Conservation (phyloP, 23 red algal species). For the Gracilaria gracilis region DNA sequence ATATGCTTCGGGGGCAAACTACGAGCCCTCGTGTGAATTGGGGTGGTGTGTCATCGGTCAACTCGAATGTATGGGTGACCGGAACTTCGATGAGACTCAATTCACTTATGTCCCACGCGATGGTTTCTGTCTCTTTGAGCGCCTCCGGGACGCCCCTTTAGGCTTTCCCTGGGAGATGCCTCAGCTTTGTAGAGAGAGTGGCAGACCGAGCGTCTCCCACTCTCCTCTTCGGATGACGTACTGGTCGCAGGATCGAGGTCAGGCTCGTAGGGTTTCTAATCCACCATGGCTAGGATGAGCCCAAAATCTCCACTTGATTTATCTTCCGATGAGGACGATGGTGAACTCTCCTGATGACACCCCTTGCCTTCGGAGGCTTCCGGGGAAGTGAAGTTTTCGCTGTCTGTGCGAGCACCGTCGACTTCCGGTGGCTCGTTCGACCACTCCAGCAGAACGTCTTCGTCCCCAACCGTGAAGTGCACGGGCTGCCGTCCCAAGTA, state of each 20-base stretch:
- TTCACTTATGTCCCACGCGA: neutral
- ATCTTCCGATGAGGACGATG: neutral
- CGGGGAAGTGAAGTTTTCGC: constrained; percentile 35
- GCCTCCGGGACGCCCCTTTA: neutral
- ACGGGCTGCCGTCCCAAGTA: constrained; percentile 14
- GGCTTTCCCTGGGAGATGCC: neutral
- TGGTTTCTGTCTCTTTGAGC: constrained; percentile 4
- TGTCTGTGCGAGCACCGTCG: constrained; percentile 29
- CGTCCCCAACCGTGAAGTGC: neutral
- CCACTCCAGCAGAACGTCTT: constrained; percentile 2
- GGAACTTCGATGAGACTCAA: neutral
- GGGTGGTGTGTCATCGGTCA: constrained; percentile 25
- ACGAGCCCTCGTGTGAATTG: neutral
- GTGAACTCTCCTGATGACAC: neutral
- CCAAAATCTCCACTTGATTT: constrained; percentile 5
- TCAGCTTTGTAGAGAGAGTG: neutral
- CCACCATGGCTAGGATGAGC: constrained; percentile 19
- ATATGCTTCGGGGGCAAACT: constrained; percentile 42
- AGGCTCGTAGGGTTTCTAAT: constrained; percentile 20
- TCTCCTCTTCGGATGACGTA: neutral
- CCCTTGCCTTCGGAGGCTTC: neutral
- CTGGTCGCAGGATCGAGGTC: too few relatives aligned
- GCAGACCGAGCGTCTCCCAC: neutral
- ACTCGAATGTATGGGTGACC: constrained; percentile 32
- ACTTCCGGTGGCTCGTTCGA: constrained; percentile 2